phyloP scores from a whole-genome alignment of 2,329 filamentous ascomycete species.

The Boeremia exigua region DNA sequence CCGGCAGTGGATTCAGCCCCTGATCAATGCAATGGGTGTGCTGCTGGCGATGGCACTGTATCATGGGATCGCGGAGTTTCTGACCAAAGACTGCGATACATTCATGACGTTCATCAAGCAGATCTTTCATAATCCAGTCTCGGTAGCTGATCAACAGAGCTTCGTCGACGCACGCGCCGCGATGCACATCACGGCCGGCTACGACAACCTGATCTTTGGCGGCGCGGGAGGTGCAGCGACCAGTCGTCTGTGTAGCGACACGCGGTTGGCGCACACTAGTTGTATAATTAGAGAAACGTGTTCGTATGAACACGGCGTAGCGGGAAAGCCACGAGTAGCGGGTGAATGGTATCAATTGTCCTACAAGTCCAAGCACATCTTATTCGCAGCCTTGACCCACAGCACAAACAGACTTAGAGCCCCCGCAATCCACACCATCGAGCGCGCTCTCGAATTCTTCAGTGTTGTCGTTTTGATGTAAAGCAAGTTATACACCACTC shows the following conservation, averaged over 20 bases:
- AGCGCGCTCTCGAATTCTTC: constrained; percentile 25
- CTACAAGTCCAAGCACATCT: background rate
- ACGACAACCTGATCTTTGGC: constrained; percentile 23
- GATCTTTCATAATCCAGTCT: constrained; percentile 1
- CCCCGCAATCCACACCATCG: constrained; percentile 21
- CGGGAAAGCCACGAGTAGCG: background rate
- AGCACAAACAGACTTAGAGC: constrained; percentile 21
- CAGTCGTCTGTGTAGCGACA: constrained; percentile 13
- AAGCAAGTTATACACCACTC: constrained; percentile 28
- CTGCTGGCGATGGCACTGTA: constrained; percentile 11
- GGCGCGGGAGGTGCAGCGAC: constrained; percentile 7
- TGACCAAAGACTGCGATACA: constrained; percentile 10
- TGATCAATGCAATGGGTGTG: constrained; percentile 1
- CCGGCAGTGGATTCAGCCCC: background rate
- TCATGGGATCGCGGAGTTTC: constrained; percentile 22
- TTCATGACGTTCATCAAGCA: constrained; percentile 11
- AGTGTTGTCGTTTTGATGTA: constrained; percentile 30
- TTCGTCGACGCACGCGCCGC: constrained; percentile 9
- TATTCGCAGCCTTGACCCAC: constrained; percentile 33
- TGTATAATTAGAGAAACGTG: too few relatives aligned
- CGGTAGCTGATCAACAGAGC: constrained; percentile 10
- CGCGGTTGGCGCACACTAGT: background rate
- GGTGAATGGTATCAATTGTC: background rate
- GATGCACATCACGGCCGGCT: constrained; percentile 21
- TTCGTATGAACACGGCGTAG: background rate